Evolutionary conservation across 805 yeast genomes (phyloP), one percentile per base, ranked within the genome.

Genomic region (Teunomyces funiuensis): DNA sequence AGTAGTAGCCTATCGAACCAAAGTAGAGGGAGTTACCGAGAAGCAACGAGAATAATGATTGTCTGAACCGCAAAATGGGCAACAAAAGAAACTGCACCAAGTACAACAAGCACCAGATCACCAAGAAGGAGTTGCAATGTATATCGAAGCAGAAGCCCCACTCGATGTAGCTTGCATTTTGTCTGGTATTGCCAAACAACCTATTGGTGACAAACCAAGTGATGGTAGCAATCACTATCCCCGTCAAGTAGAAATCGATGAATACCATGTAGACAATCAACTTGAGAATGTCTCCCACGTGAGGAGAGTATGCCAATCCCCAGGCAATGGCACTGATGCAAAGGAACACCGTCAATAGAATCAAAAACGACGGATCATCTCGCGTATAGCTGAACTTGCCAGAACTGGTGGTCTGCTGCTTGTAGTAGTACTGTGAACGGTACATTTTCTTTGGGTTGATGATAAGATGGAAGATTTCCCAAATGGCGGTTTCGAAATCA

Each of bases 121-220:
- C 70, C 47, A 88, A 65, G 58, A 85, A 88, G n/a, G 96, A 78
- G 61, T 90, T 90, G 68, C 96, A 88, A 64, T 90, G 97, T 19
- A 89, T 83, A 55, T 89, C 97, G 58, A 90, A 90, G 66, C 97
- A 88, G 59, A 88, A 89, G 1, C 91, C 89, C 97, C 97, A 90
- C 58, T 90, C 97, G 40, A 88, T 66, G 50, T 56, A 71, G 58
- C 54, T 70, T 33, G 58, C 54, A 44, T 57, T 64, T 41, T 56
- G 58, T 33, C 47, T 49, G 9, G 45, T 22, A 51, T 53, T 45
- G 51, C 50, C 69, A 50, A 87, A 73, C 42, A 87, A 73, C 50
- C 74, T 75, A 55, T 85, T 85, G 22, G 88, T 80, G 28, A 86
- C 53, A 11, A 80, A 49, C 95, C 95, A 90, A 15, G 83, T 80